Evolutionary conservation across 2,329 filamentous ascomycete genomes (phyloP), one percentile per base, ranked within the genome.

Genomic region (Sporothrix brunneoviolacea): DNA sequence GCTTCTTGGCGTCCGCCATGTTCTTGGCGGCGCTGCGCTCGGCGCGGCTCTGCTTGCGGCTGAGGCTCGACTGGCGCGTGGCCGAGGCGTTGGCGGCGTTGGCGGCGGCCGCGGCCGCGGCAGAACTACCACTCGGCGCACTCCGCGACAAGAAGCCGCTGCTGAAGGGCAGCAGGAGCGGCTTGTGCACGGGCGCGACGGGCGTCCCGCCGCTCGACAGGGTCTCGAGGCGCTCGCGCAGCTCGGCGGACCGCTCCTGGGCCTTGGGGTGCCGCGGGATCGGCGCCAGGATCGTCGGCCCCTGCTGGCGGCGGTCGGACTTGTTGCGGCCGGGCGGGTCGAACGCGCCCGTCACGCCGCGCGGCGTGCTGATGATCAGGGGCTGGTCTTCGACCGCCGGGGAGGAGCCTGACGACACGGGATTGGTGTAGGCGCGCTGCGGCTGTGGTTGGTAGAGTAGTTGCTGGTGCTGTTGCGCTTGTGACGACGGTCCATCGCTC

Each of bases 1-100:
- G 71, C 58, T 71, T 73, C 65, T 75, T 79, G 2, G 80, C 80
- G 54, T 83, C 79, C 16, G 75, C 71, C 24, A 83, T 77, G 57
- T 83, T 84, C 64, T 77, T 82, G 9, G 78, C 73, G 6, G 80
- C 80, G 51, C 79, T 80, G 24, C 78, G 69, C 60, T 79, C 76
- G 2, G 79, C 79, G 36, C 80, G 72, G 58, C 78, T 82, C 33
- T 69, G 70, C 22, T 69, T 71, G 30, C 77, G 67, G 50, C 63
- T 70, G 6, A 80, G 62, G 37, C 70, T 71, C 1, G 69, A 62
- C 38, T 67, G 68, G 30, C 53, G 69, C 57, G 51, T 68, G 64
- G 45, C 15, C 24, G 24, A 28, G 5, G 24, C 24, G 24, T 10
- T 28, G 24, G 6, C 24, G 24, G 6, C 24, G 24, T 10, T 28